Evolutionary conservation across 169 alveolate genomes (phyloP).

Genomic region (Plasmodium vivax): DNA sequence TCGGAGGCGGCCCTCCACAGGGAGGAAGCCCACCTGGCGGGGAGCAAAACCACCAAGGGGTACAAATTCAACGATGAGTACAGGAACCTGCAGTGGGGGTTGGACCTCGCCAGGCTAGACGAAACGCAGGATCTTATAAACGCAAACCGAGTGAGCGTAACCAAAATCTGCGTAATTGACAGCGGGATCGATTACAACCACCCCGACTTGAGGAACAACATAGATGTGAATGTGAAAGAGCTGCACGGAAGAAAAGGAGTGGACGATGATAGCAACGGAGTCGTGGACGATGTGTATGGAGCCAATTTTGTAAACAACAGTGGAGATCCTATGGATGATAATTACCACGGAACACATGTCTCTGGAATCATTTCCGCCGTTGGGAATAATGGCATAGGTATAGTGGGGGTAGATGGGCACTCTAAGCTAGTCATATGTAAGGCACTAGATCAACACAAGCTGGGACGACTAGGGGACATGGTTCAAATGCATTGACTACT

Average conservation of each 20-base stretch:
- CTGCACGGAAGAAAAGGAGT: conserved; percentile 81
- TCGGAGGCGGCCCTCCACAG: not conserved
- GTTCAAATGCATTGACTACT: conserved; percentile 78
- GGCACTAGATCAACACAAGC: conserved; percentile 79
- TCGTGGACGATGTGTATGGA: conserved; percentile 86
- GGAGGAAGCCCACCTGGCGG: not conserved
- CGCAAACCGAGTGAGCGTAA: not conserved
- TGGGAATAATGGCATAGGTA: conserved; percentile 21
- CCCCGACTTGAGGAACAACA: conserved; percentile 84
- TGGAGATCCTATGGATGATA: conserved; percentile 84
- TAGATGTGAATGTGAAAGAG: conserved; percentile 85
- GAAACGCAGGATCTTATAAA: conserved; percentile 26
- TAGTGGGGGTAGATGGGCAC: conserved; percentile 61
- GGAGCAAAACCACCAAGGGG: not conserved
- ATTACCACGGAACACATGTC: conserved; percentile 89
- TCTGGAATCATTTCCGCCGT: conserved; percentile 82
- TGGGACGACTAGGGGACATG: conserved; percentile 79
- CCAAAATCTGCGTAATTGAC: conserved; percentile 84
- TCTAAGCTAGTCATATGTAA: conserved; percentile 76
- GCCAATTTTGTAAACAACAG: conserved; percentile 79
- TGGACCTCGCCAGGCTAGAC: conserved; percentile 65
- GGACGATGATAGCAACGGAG: conserved; percentile 86
- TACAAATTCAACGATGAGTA: conserved; percentile 49
- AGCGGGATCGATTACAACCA: conserved; percentile 90
- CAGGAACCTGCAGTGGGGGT: conserved; percentile 66